These are phyloP conservation scores for Leucogyrophana mollusca DNA, from an alignment of 768 basidiomycete genomes.

Conservation along the genomic window DNA sequence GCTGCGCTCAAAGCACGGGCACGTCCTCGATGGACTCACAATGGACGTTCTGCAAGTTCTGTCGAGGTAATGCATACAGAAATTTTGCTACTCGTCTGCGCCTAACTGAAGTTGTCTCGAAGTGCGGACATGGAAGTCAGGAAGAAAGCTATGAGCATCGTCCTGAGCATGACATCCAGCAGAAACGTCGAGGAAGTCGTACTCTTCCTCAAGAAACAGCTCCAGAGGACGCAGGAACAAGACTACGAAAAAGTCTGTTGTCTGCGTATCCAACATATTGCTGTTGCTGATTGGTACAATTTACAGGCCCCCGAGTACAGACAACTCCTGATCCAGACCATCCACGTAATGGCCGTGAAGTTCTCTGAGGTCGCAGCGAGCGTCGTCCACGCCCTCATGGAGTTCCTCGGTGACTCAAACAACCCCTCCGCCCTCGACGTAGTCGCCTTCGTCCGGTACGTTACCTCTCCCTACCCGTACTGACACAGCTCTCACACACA, in stretches of 20 bases:
- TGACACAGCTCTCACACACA: constrained; percentile 19
- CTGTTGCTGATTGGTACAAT: background rate
- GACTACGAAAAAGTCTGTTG: constrained; percentile 97
- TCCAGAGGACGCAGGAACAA: constrained; percentile 88
- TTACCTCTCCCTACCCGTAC: constrained; percentile 32
- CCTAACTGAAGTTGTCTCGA: constrained; percentile 5
- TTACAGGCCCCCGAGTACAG: constrained; percentile 87
- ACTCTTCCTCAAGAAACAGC: constrained; percentile 94
- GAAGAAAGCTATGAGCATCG: constrained; percentile 85
- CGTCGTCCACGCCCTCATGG: constrained; percentile 91
- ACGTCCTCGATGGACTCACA: constrained; percentile 85
- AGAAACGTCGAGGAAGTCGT: constrained; percentile 97
- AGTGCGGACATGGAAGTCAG: constrained; percentile 97
- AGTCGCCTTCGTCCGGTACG: constrained; percentile 73
- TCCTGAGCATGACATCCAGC: constrained; percentile 89
- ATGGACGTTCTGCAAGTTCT: constrained; percentile 96
- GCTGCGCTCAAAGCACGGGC: constrained; percentile 82
- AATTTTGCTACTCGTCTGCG: background rate
- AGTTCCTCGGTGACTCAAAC: constrained; percentile 92
- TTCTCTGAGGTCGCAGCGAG: constrained; percentile 96
- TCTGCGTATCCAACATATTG: too few relatives aligned
- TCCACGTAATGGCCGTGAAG: constrained; percentile 93
- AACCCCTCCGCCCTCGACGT: constrained; percentile 96
- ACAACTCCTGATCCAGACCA: constrained; percentile 94
- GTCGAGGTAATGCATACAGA: constrained; percentile 51